phyloP scores from a whole-genome alignment of 192 early-diverging fungal species.

The Paraglomus brasilianum region DNA sequence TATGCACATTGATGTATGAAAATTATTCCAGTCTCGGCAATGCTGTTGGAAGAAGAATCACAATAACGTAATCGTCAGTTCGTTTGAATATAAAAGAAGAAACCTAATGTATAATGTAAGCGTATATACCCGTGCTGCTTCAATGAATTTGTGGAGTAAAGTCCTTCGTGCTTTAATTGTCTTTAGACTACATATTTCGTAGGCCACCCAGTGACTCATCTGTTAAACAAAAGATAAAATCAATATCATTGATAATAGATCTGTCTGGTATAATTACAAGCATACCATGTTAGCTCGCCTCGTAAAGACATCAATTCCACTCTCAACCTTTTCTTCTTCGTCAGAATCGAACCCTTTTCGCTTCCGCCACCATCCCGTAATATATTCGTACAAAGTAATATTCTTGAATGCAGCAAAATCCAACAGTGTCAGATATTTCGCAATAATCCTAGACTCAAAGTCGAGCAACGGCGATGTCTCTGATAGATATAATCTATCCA shows the following conservation, averaged over 20 bases:
- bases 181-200: constrained; percentile 51
- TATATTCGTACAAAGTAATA: constrained; percentile 42
- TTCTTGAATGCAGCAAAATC: constrained; percentile 42
- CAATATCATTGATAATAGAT: neutral
- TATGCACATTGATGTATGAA: constrained; percentile 67
- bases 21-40: constrained; percentile 59
- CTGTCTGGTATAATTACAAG: neutral
- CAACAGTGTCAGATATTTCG: constrained; percentile 48
- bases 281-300: constrained; percentile 54
- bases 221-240: constrained; percentile 7
- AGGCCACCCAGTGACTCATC: constrained; percentile 60
- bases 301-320: constrained; percentile 55
- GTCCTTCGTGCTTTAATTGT: constrained; percentile 44
- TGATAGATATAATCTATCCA: constrained; percentile 31
- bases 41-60: constrained; percentile 32
- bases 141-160: constrained; percentile 59
- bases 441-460: constrained; percentile 48
- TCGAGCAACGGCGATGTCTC: constrained; percentile 36
- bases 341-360: constrained; percentile 33
- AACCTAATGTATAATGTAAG: neutral
- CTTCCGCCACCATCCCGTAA: constrained; percentile 41
- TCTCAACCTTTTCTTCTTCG: constrained; percentile 20
- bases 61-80: neutral
- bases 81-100: constrained; percentile 9
- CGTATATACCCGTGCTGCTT: constrained; percentile 50